Percentiles rank a stretch among this genome's conserved stretches.
Evolutionary conservation across 2,329 filamentous ascomycete genomes (phyloP).

Genomic region (Scedosporium dehoogii): DNA sequence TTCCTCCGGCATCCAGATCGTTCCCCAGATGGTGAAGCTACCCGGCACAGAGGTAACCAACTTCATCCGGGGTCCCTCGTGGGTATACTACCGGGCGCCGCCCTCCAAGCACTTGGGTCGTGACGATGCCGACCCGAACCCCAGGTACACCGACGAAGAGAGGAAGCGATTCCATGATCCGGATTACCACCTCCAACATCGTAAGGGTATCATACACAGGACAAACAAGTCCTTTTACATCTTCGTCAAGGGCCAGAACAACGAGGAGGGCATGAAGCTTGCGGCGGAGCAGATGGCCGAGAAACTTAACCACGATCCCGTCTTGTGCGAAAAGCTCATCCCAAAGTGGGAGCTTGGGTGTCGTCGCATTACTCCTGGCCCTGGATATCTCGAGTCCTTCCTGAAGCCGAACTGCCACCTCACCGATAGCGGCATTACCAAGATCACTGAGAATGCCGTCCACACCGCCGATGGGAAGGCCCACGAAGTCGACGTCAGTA

Average conservation of each 20-base stretch:
- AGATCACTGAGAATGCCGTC: conserved; percentile 16
- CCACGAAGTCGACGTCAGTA: conserved; percentile 12
- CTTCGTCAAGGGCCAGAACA: conserved; percentile 43
- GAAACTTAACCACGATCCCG: conserved; percentile 42
- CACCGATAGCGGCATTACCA: conserved; percentile 26
- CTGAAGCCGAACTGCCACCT: conserved; percentile 32
- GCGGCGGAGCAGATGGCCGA: conserved; percentile 40
- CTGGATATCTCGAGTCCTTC: conserved; percentile 31
- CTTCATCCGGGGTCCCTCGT: conserved; percentile 55
- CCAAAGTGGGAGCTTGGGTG: conserved; percentile 52
- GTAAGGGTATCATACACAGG: conserved; percentile 46
- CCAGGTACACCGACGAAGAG: conserved; percentile 47
- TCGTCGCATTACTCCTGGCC: conserved; percentile 29
- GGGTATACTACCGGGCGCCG: conserved; percentile 43
- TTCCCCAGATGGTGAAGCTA: conserved; percentile 42
- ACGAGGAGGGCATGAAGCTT: conserved; percentile 35
- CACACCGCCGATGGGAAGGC: conserved; percentile 9
- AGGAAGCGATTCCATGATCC: conserved; percentile 49
- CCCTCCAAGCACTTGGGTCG: conserved; percentile 45
- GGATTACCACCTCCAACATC: conserved; percentile 47
- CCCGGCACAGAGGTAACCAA: conserved; percentile 45
- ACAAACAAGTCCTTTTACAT: conserved; percentile 51
- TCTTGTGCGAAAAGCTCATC: conserved; percentile 43
- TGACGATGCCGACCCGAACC: conserved; percentile 44
- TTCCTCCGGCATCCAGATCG: conserved; percentile 48